phyloP scores from a whole-genome alignment of 805 yeast species.

The Metschnikowia lunata region DNA sequence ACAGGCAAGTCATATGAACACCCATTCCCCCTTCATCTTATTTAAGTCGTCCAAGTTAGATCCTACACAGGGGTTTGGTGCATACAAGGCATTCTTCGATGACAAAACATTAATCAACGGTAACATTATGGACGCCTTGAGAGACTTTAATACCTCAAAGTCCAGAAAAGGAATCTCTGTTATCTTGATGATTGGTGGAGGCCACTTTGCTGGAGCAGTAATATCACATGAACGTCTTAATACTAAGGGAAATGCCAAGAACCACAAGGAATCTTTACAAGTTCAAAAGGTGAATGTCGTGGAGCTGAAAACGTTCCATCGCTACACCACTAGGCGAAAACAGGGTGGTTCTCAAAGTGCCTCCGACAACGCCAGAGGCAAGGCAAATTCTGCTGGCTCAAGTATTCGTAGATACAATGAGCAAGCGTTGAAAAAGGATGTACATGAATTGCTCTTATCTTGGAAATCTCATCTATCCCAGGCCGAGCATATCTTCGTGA shows the following conservation, averaged over 20 bases:
- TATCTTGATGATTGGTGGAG: slow-evolving; percentile 92
- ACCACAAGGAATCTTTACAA: slow-evolving; percentile 43
- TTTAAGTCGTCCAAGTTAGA: slow-evolving; percentile 49
- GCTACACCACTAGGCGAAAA: slow-evolving; percentile 93
- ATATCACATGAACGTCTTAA: slow-evolving; percentile 63
- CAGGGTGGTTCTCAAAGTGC: slow-evolving; percentile 98
- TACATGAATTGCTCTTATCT: slow-evolving; percentile 56
- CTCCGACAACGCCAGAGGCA: slow-evolving; percentile 86
- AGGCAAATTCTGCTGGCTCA: slow-evolving; percentile 95
- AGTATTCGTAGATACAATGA: slow-evolving; percentile 86
- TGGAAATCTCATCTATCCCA: slow-evolving; percentile 62
- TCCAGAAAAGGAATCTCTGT: slow-evolving; percentile 48
- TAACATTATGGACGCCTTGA: slow-evolving; percentile 40
- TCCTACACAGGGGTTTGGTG: slow-evolving; percentile 50
- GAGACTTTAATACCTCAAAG: slow-evolving; percentile 23
- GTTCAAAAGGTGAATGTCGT: slow-evolving; percentile 63
- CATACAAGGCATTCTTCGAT: slow-evolving; percentile 61
- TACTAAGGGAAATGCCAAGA: slow-evolving; percentile 52
- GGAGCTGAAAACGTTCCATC: slow-evolving; percentile 81
- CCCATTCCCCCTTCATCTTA: slow-evolving; percentile 65
- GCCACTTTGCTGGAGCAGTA: slow-evolving; percentile 96
- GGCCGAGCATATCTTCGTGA: slow-evolving; percentile 68
- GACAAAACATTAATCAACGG: slow-evolving; percentile 29
- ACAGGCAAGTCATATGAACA: slow-evolving; percentile 51
- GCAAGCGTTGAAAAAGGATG: slow-evolving; percentile 71